phyloP scores from a whole-genome alignment of 495 filamentous ascomycete genomes.

The Saxophila tyrrhenica region DNA sequence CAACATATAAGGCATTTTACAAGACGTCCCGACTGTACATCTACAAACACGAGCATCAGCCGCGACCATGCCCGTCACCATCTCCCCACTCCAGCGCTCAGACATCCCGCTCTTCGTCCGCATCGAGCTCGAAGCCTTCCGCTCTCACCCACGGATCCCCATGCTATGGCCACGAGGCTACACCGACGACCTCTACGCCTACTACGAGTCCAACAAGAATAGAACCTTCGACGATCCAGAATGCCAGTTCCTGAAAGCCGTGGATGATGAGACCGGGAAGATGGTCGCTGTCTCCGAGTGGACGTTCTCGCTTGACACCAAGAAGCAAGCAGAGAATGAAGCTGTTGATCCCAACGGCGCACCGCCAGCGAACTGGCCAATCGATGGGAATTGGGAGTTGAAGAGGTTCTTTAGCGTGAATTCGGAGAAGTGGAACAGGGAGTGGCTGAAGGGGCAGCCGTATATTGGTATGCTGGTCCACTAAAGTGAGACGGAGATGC shows the following conservation, averaged over 20 bases:
- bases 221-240: conserved; percentile 3
- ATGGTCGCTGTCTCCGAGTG: conserved; percentile 15
- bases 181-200: conserved; percentile 13
- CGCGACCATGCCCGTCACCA: conserved; percentile 5
- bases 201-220: conserved; percentile 4
- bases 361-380: conserved; percentile 14
- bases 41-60: too few species aligned
- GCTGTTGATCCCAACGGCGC: conserved; percentile 4
- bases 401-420: conserved; percentile 9
- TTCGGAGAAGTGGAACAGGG: conserved; percentile 6
- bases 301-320: conserved; percentile 9
- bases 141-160: conserved; percentile 7
- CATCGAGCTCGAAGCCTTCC: conserved; percentile 16
- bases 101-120: conserved; percentile 14
- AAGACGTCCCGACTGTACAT: too few species aligned
- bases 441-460: conserved; percentile 12
- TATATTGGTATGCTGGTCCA: conserved; percentile 7
- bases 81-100: conserved; percentile 6
- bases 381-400: conserved; percentile 11
- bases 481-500: neutral
- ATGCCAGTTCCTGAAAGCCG: conserved; percentile 11
- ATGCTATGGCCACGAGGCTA: conserved; percentile 13
- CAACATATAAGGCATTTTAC: too few species aligned
- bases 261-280: conserved; percentile 7
- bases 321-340: neutral